Percentiles rank a stretch among this genome's conserved stretches.
phyloP scores from a whole-genome alignment of 2,329 filamentous ascomycete species.

The Cladosporium sp. region DNA sequence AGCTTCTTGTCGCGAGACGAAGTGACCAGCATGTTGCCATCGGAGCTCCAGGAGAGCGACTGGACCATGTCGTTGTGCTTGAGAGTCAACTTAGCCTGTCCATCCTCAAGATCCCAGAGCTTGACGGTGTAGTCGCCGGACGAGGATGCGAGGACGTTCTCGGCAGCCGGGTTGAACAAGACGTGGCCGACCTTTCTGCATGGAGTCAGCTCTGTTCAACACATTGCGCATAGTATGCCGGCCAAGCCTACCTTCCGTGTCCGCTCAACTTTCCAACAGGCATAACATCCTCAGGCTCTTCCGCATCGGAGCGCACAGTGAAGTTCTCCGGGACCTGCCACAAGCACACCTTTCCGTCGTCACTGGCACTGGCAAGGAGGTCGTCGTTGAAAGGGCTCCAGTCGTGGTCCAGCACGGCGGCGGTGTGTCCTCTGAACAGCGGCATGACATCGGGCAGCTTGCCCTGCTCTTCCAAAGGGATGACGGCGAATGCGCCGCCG shows the following conservation, averaged over 20 bases:
- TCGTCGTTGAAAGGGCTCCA: constrained; percentile 98
- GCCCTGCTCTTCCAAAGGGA: constrained; percentile 83
- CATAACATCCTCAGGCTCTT: constrained; percentile 13
- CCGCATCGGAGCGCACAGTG: constrained; percentile 61
- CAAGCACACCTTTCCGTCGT: constrained; percentile 94
- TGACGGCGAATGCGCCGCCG: constrained; percentile 93
- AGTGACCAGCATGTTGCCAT: constrained; percentile 79
- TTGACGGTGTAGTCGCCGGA: constrained; percentile 95
- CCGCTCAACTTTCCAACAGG: constrained; percentile 70
- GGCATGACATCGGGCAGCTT: constrained; percentile 90
- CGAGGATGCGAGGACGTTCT: constrained; percentile 90
- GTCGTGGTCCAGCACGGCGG: constrained; percentile 92
- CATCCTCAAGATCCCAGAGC: constrained; percentile 87
- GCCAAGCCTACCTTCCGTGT: constrained; percentile 67
- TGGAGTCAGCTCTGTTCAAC: constrained; percentile 21
- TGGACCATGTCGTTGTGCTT: constrained; percentile 91
- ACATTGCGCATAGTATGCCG: neutral
- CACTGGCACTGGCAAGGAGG: constrained; percentile 86
- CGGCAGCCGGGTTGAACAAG: constrained; percentile 92
- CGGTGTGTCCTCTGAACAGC: constrained; percentile 92
- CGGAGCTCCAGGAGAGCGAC: constrained; percentile 91
- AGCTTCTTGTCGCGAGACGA: constrained; percentile 98
- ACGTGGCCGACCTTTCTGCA: constrained; percentile 93
- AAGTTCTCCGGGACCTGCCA: constrained; percentile 93
- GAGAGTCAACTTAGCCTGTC: constrained; percentile 68